Percentiles rank a stretch among this genome's conserved stretches.
Evolutionary conservation across 2,329 filamentous ascomycete species (phyloP).

Genomic region (Davidsoniella neocaledoniae): DNA sequence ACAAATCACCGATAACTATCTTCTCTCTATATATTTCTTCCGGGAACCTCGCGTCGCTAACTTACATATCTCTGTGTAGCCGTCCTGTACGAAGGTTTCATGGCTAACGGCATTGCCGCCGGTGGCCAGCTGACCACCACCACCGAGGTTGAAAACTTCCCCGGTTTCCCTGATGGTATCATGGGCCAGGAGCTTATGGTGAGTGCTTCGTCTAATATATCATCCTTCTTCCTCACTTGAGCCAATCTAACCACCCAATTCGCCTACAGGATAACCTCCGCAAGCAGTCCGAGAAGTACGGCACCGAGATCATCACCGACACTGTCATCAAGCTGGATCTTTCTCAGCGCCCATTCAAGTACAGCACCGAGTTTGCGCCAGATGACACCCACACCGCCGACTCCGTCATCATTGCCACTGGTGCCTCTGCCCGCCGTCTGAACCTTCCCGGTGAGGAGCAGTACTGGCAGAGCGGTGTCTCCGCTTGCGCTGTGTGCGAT

Average conservation of each 20-base stretch:
- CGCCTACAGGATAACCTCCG: slow-evolving; percentile 67
- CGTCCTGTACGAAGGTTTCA: slow-evolving; percentile 92
- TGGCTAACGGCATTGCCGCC: slow-evolving; percentile 90
- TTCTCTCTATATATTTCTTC: neutral
- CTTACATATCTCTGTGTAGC: slow-evolving; percentile 25
- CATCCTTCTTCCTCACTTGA: neutral
- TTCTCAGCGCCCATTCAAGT: slow-evolving; percentile 70
- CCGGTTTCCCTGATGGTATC: slow-evolving; percentile 80
- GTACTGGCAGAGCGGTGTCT: slow-evolving; percentile 96
- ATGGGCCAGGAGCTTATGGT: slow-evolving; percentile 79
- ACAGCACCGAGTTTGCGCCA: slow-evolving; percentile 79
- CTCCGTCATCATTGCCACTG: slow-evolving; percentile 83
- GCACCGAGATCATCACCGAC: slow-evolving; percentile 83
- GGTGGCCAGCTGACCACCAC: slow-evolving; percentile 96
- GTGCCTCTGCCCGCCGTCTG: slow-evolving; percentile 75
- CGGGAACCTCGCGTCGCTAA: neutral
- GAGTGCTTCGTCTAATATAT: slow-evolving; percentile 14
- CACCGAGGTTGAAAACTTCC: slow-evolving; percentile 96
- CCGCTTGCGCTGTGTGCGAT: slow-evolving; percentile 92
- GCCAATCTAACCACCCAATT: neutral
- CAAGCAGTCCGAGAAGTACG: slow-evolving; percentile 77
- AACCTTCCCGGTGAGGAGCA: slow-evolving; percentile 75
- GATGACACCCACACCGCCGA: slow-evolving; percentile 77
- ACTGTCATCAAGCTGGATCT: slow-evolving; percentile 83
- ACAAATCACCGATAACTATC: neutral